phyloP scores from a whole-genome alignment of 768 basidiomycete genomes.

The Termitomyces sp. region DNA sequence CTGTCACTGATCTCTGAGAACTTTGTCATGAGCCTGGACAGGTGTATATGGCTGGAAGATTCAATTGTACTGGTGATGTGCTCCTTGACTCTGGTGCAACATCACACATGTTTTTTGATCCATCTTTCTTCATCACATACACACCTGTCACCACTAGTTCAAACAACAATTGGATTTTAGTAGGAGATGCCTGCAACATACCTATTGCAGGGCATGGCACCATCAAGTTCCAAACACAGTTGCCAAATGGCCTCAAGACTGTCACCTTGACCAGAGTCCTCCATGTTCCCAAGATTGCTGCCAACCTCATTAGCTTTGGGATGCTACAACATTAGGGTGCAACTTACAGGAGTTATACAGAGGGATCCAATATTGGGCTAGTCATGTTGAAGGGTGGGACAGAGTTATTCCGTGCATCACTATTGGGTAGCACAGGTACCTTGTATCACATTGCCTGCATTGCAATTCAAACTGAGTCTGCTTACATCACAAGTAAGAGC shows the following conservation, averaged over 20 bases:
- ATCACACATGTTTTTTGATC: neutral
- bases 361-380: too few species aligned
- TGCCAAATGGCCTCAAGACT: neutral
- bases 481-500: too few species aligned
- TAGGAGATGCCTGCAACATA: neutral
- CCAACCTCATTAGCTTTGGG: too few species aligned
- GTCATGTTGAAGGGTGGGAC: too few species aligned
- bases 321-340: too few species aligned
- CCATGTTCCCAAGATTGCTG: too few species aligned
- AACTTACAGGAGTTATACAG: too few species aligned
- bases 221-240: neutral
- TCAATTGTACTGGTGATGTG: neutral
- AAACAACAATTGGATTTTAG: neutral
- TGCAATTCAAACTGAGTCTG: too few species aligned
- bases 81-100: slow-evolving; percentile 2
- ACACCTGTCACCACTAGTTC: neutral
- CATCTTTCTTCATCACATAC: neutral
- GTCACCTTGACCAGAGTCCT: neutral
- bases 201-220: neutral
- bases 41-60: too few species aligned
- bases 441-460: too few species aligned
- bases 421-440: too few species aligned
- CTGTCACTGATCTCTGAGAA: neutral
- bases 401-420: too few species aligned
- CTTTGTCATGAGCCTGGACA: neutral